These are phyloP conservation scores for Candida nonsorbophila DNA, from an alignment of 805 yeast species.

Conservation along the genomic window DNA sequence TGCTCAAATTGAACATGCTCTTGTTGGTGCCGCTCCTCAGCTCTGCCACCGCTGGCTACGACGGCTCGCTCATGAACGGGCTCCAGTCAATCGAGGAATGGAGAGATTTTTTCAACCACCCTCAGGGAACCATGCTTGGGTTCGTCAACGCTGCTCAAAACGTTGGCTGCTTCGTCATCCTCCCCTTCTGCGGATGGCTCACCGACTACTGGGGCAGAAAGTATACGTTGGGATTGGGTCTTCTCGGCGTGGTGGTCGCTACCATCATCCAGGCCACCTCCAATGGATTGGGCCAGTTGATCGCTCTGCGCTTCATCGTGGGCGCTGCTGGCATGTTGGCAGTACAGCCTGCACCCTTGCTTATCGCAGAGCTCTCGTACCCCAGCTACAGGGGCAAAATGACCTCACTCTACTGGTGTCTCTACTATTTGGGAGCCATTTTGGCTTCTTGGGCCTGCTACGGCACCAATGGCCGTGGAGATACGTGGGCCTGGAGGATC, in stretches of 20 bases:
- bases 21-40: constrained; percentile 13
- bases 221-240: constrained; percentile 16
- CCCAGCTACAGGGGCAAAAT: constrained; percentile 29
- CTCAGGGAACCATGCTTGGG: constrained; percentile 35
- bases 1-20: constrained; percentile 10
- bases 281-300: constrained; percentile 21
- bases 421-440: constrained; percentile 34
- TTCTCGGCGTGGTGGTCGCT: constrained; percentile 18
- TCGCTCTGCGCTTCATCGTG: constrained; percentile 39
- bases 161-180: constrained; percentile 26
- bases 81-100: constrained; percentile 38
- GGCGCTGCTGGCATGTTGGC: constrained; percentile 40
- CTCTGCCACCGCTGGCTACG: constrained; percentile 41
- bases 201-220: constrained; percentile 37
- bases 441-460: constrained; percentile 27
- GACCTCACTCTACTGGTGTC: constrained; percentile 31
- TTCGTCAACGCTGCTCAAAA: constrained; percentile 22
- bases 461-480: constrained; percentile 16
- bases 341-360: constrained; percentile 39
- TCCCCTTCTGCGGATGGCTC: constrained; percentile 17
- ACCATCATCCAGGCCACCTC: constrained; percentile 27
- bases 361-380: constrained; percentile 43
- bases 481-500: constrained; percentile 38
- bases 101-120: constrained; percentile 31
- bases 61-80: constrained; percentile 43